These are phyloP conservation scores for Boletus tylopilopsis DNA, from an alignment of 768 basidiomycete genomes.

Conservation along the genomic window DNA sequence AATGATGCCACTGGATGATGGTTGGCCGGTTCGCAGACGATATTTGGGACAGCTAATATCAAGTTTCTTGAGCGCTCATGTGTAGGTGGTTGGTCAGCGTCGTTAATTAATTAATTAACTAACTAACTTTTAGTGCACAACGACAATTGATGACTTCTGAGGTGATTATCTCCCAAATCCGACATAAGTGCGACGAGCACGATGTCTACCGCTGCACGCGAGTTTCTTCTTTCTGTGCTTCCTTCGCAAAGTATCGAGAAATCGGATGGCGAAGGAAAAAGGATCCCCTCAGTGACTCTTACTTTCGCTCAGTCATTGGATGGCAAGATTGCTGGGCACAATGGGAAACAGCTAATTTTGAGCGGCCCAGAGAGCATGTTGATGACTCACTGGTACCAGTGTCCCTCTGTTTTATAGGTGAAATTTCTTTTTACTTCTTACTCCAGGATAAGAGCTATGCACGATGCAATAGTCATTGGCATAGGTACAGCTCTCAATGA, in stretches of 20 bases:
- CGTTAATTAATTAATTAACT: too few relatives aligned
- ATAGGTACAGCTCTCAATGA: conserved; percentile 89
- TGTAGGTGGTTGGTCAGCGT: too few relatives aligned
- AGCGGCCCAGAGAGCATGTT: conserved; percentile 85
- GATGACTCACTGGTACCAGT: conserved; percentile 86
- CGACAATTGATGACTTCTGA: too few relatives aligned
- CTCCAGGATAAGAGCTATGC: conserved; percentile 82
- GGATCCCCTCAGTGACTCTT: conserved; percentile 65
- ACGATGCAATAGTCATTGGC: conserved; percentile 90
- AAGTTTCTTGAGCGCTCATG: too few relatives aligned
- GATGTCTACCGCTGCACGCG: conserved; percentile 13
- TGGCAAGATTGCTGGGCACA: conserved; percentile 78
- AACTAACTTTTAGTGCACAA: too few relatives aligned
- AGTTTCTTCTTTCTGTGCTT: conserved; percentile 30
- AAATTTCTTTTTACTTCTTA: not conserved
- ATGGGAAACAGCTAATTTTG: conserved; percentile 71
- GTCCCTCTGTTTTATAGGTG: not conserved
- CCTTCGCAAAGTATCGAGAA: conserved; percentile 14
- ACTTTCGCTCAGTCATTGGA: conserved; percentile 88
- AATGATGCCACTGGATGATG: not conserved
- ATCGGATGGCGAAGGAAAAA: conserved; percentile 10
- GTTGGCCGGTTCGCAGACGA: not conserved
- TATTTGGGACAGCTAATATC: too few relatives aligned
- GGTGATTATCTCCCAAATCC: too few relatives aligned
- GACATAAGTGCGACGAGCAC: too few relatives aligned